A percentile compares a stretch with the other conserved stretches of the same genome.
Conservation (phyloP, 1,284 basidiomycete species). For the Grifola frondosa region DNA sequence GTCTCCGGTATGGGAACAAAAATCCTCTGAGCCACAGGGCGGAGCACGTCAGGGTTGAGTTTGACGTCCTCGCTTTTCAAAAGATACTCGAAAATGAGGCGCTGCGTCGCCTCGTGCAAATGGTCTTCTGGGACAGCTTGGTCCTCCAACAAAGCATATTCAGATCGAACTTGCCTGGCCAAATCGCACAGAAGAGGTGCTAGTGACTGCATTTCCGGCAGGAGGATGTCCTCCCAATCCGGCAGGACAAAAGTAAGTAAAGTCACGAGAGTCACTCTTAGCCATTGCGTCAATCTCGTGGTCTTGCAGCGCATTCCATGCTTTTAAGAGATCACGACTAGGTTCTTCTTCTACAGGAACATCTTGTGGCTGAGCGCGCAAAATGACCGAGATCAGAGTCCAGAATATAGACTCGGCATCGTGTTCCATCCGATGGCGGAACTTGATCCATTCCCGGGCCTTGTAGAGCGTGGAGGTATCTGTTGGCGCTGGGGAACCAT, state of each 20-base stretch:
- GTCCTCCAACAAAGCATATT: neutral
- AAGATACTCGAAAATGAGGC: constrained; percentile 8
- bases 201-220: neutral
- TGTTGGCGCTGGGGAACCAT: neutral
- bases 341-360: neutral
- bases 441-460: neutral
- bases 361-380: neutral
- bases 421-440: constrained; percentile 1
- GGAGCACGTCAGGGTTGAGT: no score
- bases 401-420: constrained; percentile 4
- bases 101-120: constrained; percentile 6
- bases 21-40: no score
- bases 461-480: neutral
- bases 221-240: neutral
- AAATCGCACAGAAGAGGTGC: neutral
- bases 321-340: no score
- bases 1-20: no score
- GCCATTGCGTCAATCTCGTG: no score
- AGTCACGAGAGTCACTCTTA: no score
- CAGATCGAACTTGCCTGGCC: neutral
- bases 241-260: no score
- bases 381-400: neutral
- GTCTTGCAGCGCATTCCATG: neutral
- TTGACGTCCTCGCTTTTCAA: no score
- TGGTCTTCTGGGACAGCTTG: neutral